phyloP scores from a whole-genome alignment of 768 basidiomycete species.

The Phaffia tasmanica region DNA sequence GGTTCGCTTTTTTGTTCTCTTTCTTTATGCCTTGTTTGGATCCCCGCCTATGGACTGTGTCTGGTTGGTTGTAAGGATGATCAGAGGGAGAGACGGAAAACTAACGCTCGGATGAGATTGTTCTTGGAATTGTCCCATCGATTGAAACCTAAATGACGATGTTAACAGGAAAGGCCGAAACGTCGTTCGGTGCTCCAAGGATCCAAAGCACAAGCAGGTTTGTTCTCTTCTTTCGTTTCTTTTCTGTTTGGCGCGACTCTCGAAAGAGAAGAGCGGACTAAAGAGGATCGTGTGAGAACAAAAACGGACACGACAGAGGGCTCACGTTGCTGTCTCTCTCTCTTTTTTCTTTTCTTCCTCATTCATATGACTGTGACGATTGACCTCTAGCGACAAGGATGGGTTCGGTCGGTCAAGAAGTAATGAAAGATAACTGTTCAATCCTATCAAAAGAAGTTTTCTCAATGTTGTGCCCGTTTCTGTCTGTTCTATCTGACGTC shows the following conservation, averaged over 20 bases:
- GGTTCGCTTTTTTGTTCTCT: slow-evolving; percentile 28
- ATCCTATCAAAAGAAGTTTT: no score
- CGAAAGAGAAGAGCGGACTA: no score
- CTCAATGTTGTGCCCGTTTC: no score
- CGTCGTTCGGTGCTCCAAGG: slow-evolving; percentile 83
- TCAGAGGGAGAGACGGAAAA: neutral
- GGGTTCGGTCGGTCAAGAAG: no score
- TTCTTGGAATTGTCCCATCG: neutral
- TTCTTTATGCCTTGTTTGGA: neutral
- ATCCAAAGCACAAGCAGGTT: slow-evolving; percentile 97
- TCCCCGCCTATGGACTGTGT: neutral
- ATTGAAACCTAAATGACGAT: neutral
- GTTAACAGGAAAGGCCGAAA: slow-evolving; percentile 63
- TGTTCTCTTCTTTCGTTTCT: slow-evolving; percentile 27
- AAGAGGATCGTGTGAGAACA: no score
- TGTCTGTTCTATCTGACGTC: no score
- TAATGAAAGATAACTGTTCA: no score
- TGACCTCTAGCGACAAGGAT: no score
- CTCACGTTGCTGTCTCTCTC: no score
- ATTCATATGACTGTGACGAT: no score
- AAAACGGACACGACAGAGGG: no score
- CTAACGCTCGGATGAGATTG: neutral
- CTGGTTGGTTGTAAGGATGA: neutral
- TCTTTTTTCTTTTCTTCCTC: no score
- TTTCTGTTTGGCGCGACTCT: neutral